Evolutionary conservation across 2,329 filamentous ascomycete genomes (phyloP).

Genomic region (Curvularia eragrostidis): DNA sequence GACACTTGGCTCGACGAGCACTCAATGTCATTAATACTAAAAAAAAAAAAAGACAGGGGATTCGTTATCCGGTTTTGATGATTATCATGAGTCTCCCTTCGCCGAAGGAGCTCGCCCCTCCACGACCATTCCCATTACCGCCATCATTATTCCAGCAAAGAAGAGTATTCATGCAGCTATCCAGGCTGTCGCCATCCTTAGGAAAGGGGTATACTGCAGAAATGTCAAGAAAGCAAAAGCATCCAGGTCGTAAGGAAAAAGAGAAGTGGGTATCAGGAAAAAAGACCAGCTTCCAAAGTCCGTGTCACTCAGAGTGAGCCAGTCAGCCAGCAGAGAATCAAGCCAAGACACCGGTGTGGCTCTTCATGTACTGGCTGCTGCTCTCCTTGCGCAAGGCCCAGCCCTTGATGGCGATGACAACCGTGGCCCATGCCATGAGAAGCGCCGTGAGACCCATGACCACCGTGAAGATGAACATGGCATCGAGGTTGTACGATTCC

Average conservation of each 20-base stretch:
- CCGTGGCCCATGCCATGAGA: slow-evolving; percentile 82
- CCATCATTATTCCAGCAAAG: slow-evolving; percentile 1
- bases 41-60: not conserved
- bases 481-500: slow-evolving; percentile 77
- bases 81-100: not conserved
- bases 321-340: slow-evolving; percentile 9
- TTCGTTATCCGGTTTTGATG: not conserved
- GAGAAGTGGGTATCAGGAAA: slow-evolving; percentile 15
- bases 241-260: slow-evolving; percentile 26
- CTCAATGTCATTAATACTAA: slow-evolving; percentile 1
- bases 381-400: slow-evolving; percentile 67
- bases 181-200: slow-evolving; percentile 30
- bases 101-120: not conserved
- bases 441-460: slow-evolving; percentile 83
- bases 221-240: slow-evolving; percentile 8
- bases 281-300: not conserved
- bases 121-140: slow-evolving; percentile 7
- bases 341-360: slow-evolving; percentile 37
- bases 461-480: slow-evolving; percentile 93
- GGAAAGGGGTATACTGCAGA: slow-evolving; percentile 41
- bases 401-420: slow-evolving; percentile 83
- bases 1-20: not conserved
- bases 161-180: slow-evolving; percentile 31
- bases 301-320: not conserved
- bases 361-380: slow-evolving; percentile 32